Evolutionary conservation across 2,329 filamentous ascomycete species (phyloP), one percentile per base, ranked within the genome.

Genomic region (Diaporthe capsici): DNA sequence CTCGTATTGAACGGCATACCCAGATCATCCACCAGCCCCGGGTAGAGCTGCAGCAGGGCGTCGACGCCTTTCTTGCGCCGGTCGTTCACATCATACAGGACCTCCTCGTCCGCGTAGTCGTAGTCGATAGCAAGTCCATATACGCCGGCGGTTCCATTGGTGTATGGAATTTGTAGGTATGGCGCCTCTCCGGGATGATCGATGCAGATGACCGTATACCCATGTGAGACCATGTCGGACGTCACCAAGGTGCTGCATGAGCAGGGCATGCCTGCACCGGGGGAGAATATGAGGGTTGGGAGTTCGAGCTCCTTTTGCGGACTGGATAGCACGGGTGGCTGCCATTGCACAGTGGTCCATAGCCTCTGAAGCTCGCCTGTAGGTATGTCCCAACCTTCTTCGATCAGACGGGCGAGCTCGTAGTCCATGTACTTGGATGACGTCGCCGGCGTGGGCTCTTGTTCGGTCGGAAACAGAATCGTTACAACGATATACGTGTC

Each of bases 341-440:
- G 57, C 57, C 57, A 61, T 25, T 39, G 57, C 34, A 61, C 22
- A 9, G 57, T 13, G 22, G 22, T 42, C 34, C 37, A 61, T 25
- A 61, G 57, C 37, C 3, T 61, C 57, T 61, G 57, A 34, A 39
- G 34, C 12, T 42, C 31, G 17, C 57, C 34, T n/a, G 57, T 60
- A 22, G 31, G 57, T 39, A 39, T 60, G 31, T 60, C 57, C 57
- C 57, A 60, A 22, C 34, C 57, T 39, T 60, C 31, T 37, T 60
- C 34, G 31, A 61, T 25, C 57, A 61, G 57, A 39, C 37, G 57
- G n/a, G 57, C 57, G 31, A 60, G 57, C 57, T 60, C 57, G 31
- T 60, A 39, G 57, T 60, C 57, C 34, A 60, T 39, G 20, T n/a
- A 60, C 57, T 60, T 60, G 10, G 57, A 39, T 7, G 57, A 60